Evolutionary conservation across 78 protist genomes (phyloP), one percentile per base, ranked within the genome.

Genomic region (Creolimax fragrantissima): DNA sequence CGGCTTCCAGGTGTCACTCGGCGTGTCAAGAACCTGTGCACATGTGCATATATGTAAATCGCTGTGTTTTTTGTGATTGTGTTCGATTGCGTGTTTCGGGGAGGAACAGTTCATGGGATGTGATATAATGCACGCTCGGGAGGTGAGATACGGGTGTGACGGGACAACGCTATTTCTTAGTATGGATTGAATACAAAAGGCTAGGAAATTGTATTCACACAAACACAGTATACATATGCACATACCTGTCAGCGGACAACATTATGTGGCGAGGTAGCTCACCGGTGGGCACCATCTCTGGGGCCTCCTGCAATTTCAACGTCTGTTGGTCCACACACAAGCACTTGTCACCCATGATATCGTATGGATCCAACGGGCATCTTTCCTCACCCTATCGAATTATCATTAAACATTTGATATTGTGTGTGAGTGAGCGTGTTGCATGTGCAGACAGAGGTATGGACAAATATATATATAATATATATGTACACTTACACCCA

Each of bases 211-310:
- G n/a, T n/a, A n/a, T n/a, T n/a, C n/a, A n/a, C n/a, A n/a, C n/a
- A n/a, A n/a, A n/a, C n/a, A n/a, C n/a, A n/a, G n/a, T n/a, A 58
- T 58, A 58, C 24, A 58, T 58, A 58, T 58, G 39, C 0, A 58
- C 74, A 36, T 43, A 93, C 44, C 98, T 36, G 88, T 98, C 99
- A 35, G 95, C 92, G 3, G 95, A 35, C 32, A 98, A 35, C 44
- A 88, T 89, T 2, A 98, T 81, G 91, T 96, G 96, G 37, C 99
- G 96, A 4, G 99, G 99, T 94, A 99, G 95, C 74, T 99, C 99
- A 6, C 99, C 99, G 2, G 99, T 98, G 6, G 99, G 99, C 6
- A 99, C 97, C 17, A 67, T 41, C 83, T 98, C 99, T 7, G 99
- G 99, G 7, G 85, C 24, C 94, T 99, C 99, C 92, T 99, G 99